Evolutionary conservation across 805 yeast species (phyloP), one percentile per base, ranked within the genome.

Genomic region (Debaryomyces hansenii): DNA sequence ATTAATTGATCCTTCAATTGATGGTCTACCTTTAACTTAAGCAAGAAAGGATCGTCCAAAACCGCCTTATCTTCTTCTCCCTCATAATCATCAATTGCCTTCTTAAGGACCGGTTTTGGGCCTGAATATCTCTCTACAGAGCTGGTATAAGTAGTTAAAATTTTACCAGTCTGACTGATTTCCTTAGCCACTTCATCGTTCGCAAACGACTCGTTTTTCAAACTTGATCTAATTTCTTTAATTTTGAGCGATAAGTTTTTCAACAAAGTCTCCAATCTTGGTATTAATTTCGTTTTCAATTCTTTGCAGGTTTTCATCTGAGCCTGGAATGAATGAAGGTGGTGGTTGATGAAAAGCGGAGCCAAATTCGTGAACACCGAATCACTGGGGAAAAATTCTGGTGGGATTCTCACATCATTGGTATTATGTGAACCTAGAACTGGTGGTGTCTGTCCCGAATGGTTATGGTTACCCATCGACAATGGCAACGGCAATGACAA

Each of bases 121-220:
- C 62, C 64, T n/a, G 63, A 62, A 51, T 70, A 72, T 14, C 62
- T 53, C 45, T 69, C 72, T 10, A 72, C 56, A 1, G 74, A 56
- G 20, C 52, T 46, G 52, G 60, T 63, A 47, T 66, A 73, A 36
- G 52, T 50, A 29, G 56, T 62, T 45, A 84, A 60, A 28, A 81
- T 80, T 35, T 66, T 63, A 46, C 83, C 85, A 1, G 96, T 85
- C 46, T 78, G 80, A 44, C 75, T 75, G 46, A 85, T 77, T 62
- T 72, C 77, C 40, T 58, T 69, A 11, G 64, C 48, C 21, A 72
- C 50, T 6, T 62, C 58, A 15, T 62, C 54, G 49, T 70, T 72
- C 20, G 74, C 69, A 53, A 72, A 72, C 2, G 72, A 61, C 15
- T 72, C 77, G 53, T 72, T 71, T 45, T 63, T 68, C 49, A 72